phyloP scores from a whole-genome alignment of 805 yeast genomes.

The Yarrowia osloensis region DNA sequence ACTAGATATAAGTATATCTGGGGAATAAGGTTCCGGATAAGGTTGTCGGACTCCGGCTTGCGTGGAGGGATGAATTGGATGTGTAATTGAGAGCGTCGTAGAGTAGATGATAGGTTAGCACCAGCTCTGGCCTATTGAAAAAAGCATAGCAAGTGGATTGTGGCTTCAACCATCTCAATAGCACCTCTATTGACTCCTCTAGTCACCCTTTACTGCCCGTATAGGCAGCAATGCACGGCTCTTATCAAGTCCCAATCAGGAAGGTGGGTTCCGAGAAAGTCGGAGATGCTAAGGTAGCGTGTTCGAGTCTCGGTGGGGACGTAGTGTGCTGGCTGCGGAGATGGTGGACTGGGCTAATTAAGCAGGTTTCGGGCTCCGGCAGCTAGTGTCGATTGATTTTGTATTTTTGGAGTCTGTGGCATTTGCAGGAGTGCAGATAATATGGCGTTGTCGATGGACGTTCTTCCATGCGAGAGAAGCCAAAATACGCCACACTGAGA shows the following conservation, averaged over 20 bases:
- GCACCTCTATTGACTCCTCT: not conserved
- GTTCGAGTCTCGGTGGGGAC: not conserved
- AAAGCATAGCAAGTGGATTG: not conserved
- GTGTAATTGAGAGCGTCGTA: too few relatives aligned
- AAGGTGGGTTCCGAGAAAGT: constrained; percentile 9
- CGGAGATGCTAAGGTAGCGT: not conserved
- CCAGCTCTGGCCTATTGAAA: too few relatives aligned
- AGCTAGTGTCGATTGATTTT: too few relatives aligned
- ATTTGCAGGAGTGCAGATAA: too few relatives aligned
- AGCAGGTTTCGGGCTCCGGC: too few relatives aligned
- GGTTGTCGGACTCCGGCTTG: not conserved
- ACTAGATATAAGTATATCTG: constrained; percentile 7
- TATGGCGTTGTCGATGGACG: too few relatives aligned
- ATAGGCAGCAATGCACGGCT: not conserved
- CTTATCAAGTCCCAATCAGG: constrained; percentile 11
- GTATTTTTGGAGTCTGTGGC: too few relatives aligned
- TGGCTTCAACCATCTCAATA: not conserved
- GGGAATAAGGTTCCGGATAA: not conserved
- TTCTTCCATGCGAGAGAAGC: not conserved
- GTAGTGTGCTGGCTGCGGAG: too few relatives aligned
- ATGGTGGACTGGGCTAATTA: too few relatives aligned
- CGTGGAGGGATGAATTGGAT: too few relatives aligned
- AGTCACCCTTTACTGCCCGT: not conserved
- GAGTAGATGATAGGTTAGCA: too few relatives aligned
- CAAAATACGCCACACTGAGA: not conserved